Evolutionary conservation across 495 filamentous ascomycete genomes (phyloP).

Genomic region (Staphylotrichum longicolle): DNA sequence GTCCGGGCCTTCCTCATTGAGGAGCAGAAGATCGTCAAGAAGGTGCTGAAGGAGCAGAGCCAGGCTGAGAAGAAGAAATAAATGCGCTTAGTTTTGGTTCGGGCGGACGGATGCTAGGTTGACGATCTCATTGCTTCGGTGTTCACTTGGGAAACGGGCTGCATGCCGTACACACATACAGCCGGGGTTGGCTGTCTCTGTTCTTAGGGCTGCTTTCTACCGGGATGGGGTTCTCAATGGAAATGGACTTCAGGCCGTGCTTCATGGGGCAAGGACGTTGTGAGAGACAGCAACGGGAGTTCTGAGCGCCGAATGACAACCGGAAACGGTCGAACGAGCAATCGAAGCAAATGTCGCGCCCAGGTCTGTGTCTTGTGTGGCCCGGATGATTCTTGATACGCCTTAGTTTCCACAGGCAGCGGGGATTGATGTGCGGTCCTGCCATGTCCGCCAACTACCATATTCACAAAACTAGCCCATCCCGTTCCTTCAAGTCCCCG

Average conservation of each 20-base stretch:
- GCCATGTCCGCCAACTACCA: not conserved
- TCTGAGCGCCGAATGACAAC: constrained; percentile 22
- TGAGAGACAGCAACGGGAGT: constrained; percentile 12
- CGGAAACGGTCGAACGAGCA: constrained; percentile 19
- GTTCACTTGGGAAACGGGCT: constrained; percentile 50
- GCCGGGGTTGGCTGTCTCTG: constrained; percentile 42
- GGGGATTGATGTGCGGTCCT: too few relatives aligned
- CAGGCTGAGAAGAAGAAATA: constrained; percentile 76
- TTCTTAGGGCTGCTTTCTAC: constrained; percentile 51
- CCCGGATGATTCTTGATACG: not conserved
- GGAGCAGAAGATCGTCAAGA: constrained; percentile 99
- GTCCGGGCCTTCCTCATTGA: constrained; percentile 98
- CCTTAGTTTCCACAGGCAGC: not conserved
- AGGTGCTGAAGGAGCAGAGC: constrained; percentile 87
- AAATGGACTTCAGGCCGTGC: constrained; percentile 40
- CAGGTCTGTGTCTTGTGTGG: not conserved
- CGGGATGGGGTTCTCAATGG: constrained; percentile 41
- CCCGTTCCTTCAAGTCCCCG: too few relatives aligned
- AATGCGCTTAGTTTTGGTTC: constrained; percentile 29
- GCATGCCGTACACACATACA: constrained; percentile 46
- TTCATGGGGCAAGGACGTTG: constrained; percentile 17
- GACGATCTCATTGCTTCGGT: constrained; percentile 52
- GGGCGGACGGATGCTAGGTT: constrained; percentile 32
- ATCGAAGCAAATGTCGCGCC: constrained; percentile 23
- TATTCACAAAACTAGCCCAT: not conserved